Base-by-base conservation (phyloP, 1,284 basidiomycete species). In the Mycena citricolor region DNA sequence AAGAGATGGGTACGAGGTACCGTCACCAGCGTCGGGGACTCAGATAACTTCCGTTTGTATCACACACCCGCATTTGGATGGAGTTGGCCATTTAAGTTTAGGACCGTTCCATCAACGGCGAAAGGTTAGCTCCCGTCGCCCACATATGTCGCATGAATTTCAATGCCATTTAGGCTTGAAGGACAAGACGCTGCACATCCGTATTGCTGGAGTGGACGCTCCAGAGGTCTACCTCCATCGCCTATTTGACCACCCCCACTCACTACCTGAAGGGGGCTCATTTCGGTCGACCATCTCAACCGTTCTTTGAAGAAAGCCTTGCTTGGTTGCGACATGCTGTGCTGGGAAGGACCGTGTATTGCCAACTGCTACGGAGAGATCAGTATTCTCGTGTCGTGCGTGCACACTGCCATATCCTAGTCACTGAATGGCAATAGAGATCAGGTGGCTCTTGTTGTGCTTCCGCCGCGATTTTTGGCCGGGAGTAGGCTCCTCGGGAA, bases 141-240 rank as follows among this genome's bases (percentile, higher is more conserved):
- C 17, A 24, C 23, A 19, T 22, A 25, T 32, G 26, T 19, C 19
- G 30, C 36, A 43, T 52, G 5, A 43, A 30, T 43, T 20, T 28
- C 20, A 30, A 29, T 33, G 20, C 14, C 24, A 8, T 28, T 21
- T 35, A 88, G 89, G 79, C 1, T 68, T 92, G 38, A 85, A 79
- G 59, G 77, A 84, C 50, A 68, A 89, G 55, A 94, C 91, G 0
- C 71, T 95, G 14, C 83, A 86, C 56, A 82, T 97, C 33, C 80
- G 93, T 19, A 78, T 95, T 35, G 88, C 87, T 8, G 93, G 89
- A 0, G 80, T 92, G 8, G 93, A 97, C 61, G 93, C 93, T 2
- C 93, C 93, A 0, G 93, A 95, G 71, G 87, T 86, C 53, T n/a
- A n/a, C 60, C 44, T 43, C 33, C 11, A 24, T 44, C 22, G n/a